A percentile compares a stretch with the other conserved stretches of the same genome.
Conservation (phyloP, 1,139 yeast species). For the Candida anutae region DNA sequence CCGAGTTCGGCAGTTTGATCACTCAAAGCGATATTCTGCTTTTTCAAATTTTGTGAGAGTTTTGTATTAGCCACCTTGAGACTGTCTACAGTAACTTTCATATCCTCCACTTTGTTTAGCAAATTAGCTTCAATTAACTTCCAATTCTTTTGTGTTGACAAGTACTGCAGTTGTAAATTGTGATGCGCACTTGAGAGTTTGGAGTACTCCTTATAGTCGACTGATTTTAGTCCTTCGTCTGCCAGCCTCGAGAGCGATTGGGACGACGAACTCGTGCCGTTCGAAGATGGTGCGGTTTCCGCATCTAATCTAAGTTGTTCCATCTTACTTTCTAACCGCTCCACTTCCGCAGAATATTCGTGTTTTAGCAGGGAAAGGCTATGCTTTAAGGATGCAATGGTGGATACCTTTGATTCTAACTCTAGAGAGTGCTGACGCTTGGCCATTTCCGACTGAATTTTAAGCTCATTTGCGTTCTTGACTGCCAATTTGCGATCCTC, state of each 20-base stretch:
- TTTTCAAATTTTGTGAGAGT: constrained; percentile 21
- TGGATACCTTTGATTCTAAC: constrained; percentile 19
- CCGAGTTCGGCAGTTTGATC: constrained; percentile 16
- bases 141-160: constrained; percentile 64
- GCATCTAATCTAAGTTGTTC: constrained; percentile 30
- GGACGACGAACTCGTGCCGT: constrained; percentile 2
- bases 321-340: constrained; percentile 42
- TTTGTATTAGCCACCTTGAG: constrained; percentile 26
- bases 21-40: constrained; percentile 13
- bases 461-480: constrained; percentile 29
- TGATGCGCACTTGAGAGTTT: constrained; percentile 38
- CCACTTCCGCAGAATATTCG: constrained; percentile 39
- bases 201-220: constrained; percentile 29
- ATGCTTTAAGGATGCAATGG: constrained; percentile 18
- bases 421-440: constrained; percentile 34
- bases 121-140: constrained; percentile 50
- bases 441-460: constrained; percentile 31
- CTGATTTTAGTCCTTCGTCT: constrained; percentile 8
- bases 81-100: constrained; percentile 32
- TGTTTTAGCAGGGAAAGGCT: constrained; percentile 22
- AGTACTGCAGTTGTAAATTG: constrained; percentile 56
- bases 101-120: constrained; percentile 35
- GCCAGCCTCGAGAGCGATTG: constrained; percentile 2
- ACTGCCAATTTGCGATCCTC: constrained; percentile 19
- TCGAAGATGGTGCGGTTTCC: constrained; percentile 10